These are phyloP conservation scores for Ganoderma resinaceum DNA, from an alignment of 1,284 basidiomycete species.

Conservation along the genomic window DNA sequence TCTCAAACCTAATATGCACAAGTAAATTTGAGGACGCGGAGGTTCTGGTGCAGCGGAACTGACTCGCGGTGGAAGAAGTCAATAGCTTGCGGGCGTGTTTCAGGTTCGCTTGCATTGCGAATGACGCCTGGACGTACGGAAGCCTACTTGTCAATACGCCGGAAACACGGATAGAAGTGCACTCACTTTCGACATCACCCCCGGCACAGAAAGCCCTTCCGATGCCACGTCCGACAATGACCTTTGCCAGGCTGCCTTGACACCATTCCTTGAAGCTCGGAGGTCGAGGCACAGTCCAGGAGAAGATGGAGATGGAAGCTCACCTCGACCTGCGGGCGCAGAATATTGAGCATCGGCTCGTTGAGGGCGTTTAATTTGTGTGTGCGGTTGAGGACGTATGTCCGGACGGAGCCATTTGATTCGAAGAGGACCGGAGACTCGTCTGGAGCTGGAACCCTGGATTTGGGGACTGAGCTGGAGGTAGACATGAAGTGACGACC, in stretches of 20 bases:
- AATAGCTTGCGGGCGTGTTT: slow-evolving; percentile 68
- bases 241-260: slow-evolving; percentile 72
- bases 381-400: slow-evolving; percentile 84
- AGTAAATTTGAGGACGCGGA: slow-evolving; percentile 1
- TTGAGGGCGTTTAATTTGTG: slow-evolving; percentile 90
- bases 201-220: slow-evolving; percentile 94
- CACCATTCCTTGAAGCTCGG: slow-evolving; percentile 74
- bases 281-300: background rate
- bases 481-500: slow-evolving; percentile 68
- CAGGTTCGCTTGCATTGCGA: slow-evolving; percentile 51
- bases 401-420: slow-evolving; percentile 67
- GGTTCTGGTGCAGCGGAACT: slow-evolving; percentile 37
- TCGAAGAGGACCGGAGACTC: slow-evolving; percentile 75
- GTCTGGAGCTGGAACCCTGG: slow-evolving; percentile 24
- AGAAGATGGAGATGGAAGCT: slow-evolving; percentile 28
- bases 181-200: slow-evolving; percentile 89
- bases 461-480: slow-evolving; percentile 23
- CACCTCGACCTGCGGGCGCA: slow-evolving; percentile 81
- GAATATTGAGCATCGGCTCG: slow-evolving; percentile 79
- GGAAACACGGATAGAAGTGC: slow-evolving; percentile 17
- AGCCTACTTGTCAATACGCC: slow-evolving; percentile 11
- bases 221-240: slow-evolving; percentile 81
- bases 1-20: slow-evolving; percentile 70
- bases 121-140: slow-evolving; percentile 56
- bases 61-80: slow-evolving; percentile 93